Evolutionary conservation across 2,329 filamentous ascomycete genomes (phyloP), one percentile per base, ranked within the genome.

Genomic region (Arthrocladium fulminans): DNA sequence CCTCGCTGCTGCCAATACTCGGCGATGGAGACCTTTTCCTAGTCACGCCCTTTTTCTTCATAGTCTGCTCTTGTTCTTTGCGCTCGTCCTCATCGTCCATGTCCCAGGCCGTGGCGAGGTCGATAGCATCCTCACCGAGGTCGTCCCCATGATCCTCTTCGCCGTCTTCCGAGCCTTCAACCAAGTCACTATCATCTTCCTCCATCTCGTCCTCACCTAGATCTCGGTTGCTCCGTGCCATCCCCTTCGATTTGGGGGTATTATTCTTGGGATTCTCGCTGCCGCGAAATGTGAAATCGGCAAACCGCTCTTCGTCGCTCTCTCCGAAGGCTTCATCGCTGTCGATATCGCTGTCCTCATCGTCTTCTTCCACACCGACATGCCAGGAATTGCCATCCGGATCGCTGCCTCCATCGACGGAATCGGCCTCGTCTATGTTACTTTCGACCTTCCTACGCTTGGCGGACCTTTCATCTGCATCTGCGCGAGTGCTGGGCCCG

Each of bases 341-440:
- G 61, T 86, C 81, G 48, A 86, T 70, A 53, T 84, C 80, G 47
- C 77, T 80, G 58, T 86, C 83, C 53, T 84, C 75, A 46, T 83
- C 80, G 38, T 76, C 78, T 42, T 76, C 77, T 19, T 83, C 79
- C 41, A 80, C 71, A 22, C 89, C 88, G 44, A 94, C 73, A 43
- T 76, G 82, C 88, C 88, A 95, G 60, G 86, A 81, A 59, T 94
- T 86, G 19, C 88, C 88, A 52, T 89, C 86, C 52, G 84, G 87
- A 61, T 95, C 89, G 57, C 83, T 89, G 8, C 86, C 86, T 54
- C 72, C 69, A n/a, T 65, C 62, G 20, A 61, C 65, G 20, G 59
- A 54, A 40, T 60, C 54, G 43, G 62, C 59, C 48, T 65, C 66
- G 51, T 45, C 45, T 10, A 20, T 9, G n/a, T 13, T 12, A 15